Evolutionary conservation across 306 rosid species (phyloP), one percentile per base, ranked within the genome.

Genomic region (Gastrolobium bilobum): DNA sequence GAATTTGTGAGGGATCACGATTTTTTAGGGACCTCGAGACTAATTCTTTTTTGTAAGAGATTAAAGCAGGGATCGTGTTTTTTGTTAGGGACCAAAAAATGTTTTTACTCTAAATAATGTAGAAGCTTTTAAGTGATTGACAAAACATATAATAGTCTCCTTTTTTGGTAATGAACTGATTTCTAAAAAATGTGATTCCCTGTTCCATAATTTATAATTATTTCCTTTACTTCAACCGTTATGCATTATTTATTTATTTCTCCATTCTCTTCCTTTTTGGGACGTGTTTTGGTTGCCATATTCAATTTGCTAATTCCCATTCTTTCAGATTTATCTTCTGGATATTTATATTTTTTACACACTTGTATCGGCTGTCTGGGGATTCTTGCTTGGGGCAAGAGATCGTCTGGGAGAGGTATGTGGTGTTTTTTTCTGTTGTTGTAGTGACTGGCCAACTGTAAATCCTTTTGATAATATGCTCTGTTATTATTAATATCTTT

Each of bases 331-430:
- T 65, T 94, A 94, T 81, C 89, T 94, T 64, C 76, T 94, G 67
- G 99, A 94, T 84, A 75, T 89, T 48, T 75, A 92, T 31, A 72
- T 94, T 35, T 92, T 94, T 81, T 94, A 94, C 89, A 90, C 93
- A 8, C n/a, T 94, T 54, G 69, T 86, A 64, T 92, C 97, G 30
- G 86, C 97, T 69, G 87, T 92, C 76, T 88, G 86, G 83, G 97
- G 99, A 76, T 94, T 89, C 90, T 85, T 94, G 86, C 91, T 91
- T 10, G 99, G 99, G 38, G 99, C 97, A 42, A 91, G 97, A 84
- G 97, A 85, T 84, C 97, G 95, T 39, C 87, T 94, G 65, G 99
- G 99, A 60, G 97, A 94, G 91, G 99, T 92, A 82, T 75, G 85
- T 62, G 1, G n/a, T 57, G 4, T 60, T 71, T 30, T 62, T 53